These are phyloP conservation scores for Anaeromyces robustus DNA, from an alignment of 192 early-diverging fungal species.

Conservation along the genomic window DNA sequence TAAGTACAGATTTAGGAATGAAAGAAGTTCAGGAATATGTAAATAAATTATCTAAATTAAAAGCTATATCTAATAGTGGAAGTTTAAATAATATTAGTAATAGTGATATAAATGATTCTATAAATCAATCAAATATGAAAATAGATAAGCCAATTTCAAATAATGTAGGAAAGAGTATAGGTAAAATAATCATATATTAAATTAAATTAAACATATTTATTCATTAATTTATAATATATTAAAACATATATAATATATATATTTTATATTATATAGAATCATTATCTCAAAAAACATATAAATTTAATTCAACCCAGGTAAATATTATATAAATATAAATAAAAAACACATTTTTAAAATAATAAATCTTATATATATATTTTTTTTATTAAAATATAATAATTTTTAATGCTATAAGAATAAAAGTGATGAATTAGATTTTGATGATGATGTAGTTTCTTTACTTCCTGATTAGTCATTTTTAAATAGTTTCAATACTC, in stretches of 20 bases:
- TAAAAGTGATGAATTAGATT: background rate
- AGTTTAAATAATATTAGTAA: background rate
- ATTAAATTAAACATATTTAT: too few relatives aligned
- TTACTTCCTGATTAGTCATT: background rate
- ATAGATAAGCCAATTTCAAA: background rate
- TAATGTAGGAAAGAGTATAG: background rate
- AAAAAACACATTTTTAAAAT: too few relatives aligned
- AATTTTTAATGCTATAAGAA: too few relatives aligned
- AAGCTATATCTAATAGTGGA: slow-evolving; percentile 2
- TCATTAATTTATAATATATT: too few relatives aligned
- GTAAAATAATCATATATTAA: background rate
- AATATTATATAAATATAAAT: background rate
- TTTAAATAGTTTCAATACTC: too few relatives aligned
- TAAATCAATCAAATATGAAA: background rate
- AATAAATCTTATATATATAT: too few relatives aligned
- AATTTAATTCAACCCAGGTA: background rate
- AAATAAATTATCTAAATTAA: slow-evolving; percentile 20
- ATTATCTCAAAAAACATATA: background rate
- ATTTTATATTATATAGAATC: background rate
- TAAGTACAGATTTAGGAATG: slow-evolving; percentile 40
- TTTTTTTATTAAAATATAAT: too few relatives aligned
- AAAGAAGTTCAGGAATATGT: slow-evolving; percentile 37
- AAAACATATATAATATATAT: too few relatives aligned
- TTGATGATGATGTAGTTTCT: background rate
- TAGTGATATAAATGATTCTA: background rate